These are phyloP conservation scores for Brettanomyces anomalus DNA, from an alignment of 805 yeast genomes.

Conservation along the genomic window DNA sequence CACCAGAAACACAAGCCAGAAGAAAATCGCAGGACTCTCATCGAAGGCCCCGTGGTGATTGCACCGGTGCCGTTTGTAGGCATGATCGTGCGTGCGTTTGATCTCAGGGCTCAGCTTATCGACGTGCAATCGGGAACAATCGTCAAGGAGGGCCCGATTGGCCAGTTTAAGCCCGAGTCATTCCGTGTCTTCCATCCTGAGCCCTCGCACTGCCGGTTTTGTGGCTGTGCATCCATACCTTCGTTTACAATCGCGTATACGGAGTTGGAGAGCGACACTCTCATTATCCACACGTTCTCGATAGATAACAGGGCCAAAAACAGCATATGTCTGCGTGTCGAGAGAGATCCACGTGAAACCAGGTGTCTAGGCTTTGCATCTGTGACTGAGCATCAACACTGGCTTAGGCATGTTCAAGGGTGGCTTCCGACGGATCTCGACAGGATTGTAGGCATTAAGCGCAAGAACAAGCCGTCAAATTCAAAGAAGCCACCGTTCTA, in stretches of 20 bases:
- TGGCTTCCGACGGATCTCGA: conserved; percentile 79
- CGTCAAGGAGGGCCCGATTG: conserved; percentile 51
- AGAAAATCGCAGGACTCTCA: not conserved
- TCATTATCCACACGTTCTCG: conserved; percentile 66
- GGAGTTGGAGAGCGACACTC: conserved; percentile 42
- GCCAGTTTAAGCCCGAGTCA: conserved; percentile 49
- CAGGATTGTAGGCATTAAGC: conserved; percentile 58
- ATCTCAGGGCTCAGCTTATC: conserved; percentile 50
- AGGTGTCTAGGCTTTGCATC: conserved; percentile 81
- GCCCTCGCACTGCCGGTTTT: conserved; percentile 82
- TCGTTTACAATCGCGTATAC: conserved; percentile 68
- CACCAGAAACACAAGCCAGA: no score
- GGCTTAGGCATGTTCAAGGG: conserved; percentile 57
- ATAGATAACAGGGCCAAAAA: conserved; percentile 69
- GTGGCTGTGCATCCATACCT: conserved; percentile 79
- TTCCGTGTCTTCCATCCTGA: conserved; percentile 71
- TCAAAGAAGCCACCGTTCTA: no score
- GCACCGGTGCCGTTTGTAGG: conserved; percentile 64
- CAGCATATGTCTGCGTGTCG: conserved; percentile 78
- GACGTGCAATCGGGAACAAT: conserved; percentile 76
- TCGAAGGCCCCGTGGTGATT: conserved; percentile 15
- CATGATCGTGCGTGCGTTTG: conserved; percentile 55
- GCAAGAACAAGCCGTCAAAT: conserved; percentile 26
- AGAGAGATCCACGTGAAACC: conserved; percentile 86
- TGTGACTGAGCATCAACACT: conserved; percentile 59